Base-by-base conservation (phyloP, 2,329 filamentous ascomycete genomes). In the Aspergillus hortae region DNA sequence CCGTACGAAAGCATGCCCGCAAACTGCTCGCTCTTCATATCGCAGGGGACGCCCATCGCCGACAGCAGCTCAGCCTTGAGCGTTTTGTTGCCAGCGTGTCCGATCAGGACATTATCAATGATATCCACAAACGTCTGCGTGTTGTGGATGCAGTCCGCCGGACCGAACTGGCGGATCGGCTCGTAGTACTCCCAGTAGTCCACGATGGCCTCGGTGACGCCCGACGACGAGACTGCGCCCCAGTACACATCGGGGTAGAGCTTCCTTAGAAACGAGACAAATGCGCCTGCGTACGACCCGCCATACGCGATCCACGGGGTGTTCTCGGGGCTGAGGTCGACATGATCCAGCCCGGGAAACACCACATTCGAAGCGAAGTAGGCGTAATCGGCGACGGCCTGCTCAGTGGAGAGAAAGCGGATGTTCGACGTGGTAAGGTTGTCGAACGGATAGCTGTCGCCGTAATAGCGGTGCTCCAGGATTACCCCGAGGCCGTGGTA, bases 381-480 rank as follows among this genome's bases (percentile, higher is more conserved):
- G 2, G 84, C 88, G 41, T 86, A 84, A 67, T 95, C 90, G 6
- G 89, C 90, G 36, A 95, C 67, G 0, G 90, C 85, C 68, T 95
- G 90, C 60, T 92, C 88, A 0, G 90, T 94, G 1, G 88, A 87
- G 63, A 95, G 74, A 75, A 94, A 95, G 2, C 90, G 85, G 57
- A 95, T 72, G 60, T 82, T 92, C 65, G 88, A 74, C 0, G 83
- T 86, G 0, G 80, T 80, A 17, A 92, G 76, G 62, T 92, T 80
- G 1, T 77, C 67, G 0, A 82, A 81, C 0, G 90, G 89, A 49
- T 86, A 85, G 66, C 88, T 92, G 11, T 78, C 79, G 51, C 90
- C 90, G 65, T 95, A 95, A 76, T 95, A 95, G 27, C 90, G 83
- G 65, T 95, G 90, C 73, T 95, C 90, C 2, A 95, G 79, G 44